A percentile compares a stretch with the other conserved stretches of the same genome.
phyloP scores from a whole-genome alignment of 495 filamentous ascomycete species.

The Collariella sp. region DNA sequence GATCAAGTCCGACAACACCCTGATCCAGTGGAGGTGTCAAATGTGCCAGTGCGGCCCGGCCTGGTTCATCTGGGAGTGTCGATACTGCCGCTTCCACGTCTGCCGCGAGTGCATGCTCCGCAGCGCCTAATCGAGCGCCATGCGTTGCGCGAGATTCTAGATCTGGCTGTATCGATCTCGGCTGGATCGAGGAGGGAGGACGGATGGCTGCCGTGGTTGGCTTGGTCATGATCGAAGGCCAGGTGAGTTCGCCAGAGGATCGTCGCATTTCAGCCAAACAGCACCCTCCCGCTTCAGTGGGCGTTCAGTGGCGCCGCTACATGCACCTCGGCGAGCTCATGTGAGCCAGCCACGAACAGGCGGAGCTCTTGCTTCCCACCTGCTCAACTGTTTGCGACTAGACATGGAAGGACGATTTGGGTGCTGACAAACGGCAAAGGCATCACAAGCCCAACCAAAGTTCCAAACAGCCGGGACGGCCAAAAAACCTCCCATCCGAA shows the following conservation, averaged over 20 bases:
- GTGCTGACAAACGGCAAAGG: conserved; percentile 4
- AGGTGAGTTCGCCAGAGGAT: conserved; percentile 18
- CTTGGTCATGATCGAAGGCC: not conserved
- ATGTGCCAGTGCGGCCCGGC: conserved; percentile 70
- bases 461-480: conserved; percentile 1
- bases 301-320: conserved; percentile 9
- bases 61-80: conserved; percentile 76
- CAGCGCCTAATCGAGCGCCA: conserved; percentile 23
- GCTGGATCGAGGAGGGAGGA: not conserved
- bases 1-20: conserved; percentile 66
- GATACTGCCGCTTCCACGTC: conserved; percentile 67
- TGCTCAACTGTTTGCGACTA: not conserved
- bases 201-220: not conserved
- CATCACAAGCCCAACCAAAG: not conserved
- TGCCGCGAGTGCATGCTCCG: conserved; percentile 59
- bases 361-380: not conserved
- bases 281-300: not conserved
- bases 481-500: not conserved
- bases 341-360: conserved; percentile 1
- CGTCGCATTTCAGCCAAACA: not conserved
- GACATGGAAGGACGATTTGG: not conserved
- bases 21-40: conserved; percentile 71
- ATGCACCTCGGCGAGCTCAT: not conserved
- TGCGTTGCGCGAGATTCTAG: conserved; percentile 9
- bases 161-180: not conserved